A percentile compares a stretch with the other conserved stretches of the same genome.
Evolutionary conservation across 257 asterid species (phyloP).

Genomic region (Gentiana straminea): DNA sequence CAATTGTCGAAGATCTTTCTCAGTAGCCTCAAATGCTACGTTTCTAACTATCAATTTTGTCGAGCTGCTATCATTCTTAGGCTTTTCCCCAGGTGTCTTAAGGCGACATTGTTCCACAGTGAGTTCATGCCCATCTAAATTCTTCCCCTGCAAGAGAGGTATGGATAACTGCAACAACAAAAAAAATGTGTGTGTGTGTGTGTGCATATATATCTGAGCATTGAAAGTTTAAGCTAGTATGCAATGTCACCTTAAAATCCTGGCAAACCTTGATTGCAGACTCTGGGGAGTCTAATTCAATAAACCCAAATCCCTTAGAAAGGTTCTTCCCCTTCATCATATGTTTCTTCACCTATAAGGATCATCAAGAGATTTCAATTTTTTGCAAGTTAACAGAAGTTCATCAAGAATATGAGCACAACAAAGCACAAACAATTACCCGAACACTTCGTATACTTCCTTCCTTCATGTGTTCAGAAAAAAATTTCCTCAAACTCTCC

Average conservation of each 20-base stretch:
- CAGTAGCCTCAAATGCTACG: slow-evolving; percentile 96
- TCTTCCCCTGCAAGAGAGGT: slow-evolving; percentile 50
- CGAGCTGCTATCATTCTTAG: slow-evolving; percentile 52
- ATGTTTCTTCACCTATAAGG: slow-evolving; percentile 73
- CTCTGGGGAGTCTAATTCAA: slow-evolving; percentile 77
- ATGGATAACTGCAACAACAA: slow-evolving; percentile 4
- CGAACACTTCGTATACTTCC: slow-evolving; percentile 75
- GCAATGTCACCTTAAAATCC: slow-evolving; percentile 56
- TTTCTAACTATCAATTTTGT: slow-evolving; percentile 86
- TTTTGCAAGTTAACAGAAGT: slow-evolving; percentile 1
- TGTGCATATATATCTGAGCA: not conserved
- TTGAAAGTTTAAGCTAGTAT: not conserved
- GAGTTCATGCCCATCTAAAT: slow-evolving; percentile 94
- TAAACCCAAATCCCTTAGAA: slow-evolving; percentile 91
- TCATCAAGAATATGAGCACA: not conserved
- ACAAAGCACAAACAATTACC: slow-evolving; percentile 37
- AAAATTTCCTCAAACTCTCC: slow-evolving; percentile 64
- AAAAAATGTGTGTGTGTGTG: not conserved
- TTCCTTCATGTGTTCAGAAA: slow-evolving; percentile 51
- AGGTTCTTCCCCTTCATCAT: slow-evolving; percentile 74
- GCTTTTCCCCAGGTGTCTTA: slow-evolving; percentile 54
- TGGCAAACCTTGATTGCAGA: slow-evolving; percentile 65
- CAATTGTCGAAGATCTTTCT: slow-evolving; percentile 77
- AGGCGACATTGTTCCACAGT: slow-evolving; percentile 73
- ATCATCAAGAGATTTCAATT: not conserved